Evolutionary conservation across 768 basidiomycete species (phyloP), one percentile per base, ranked within the genome.

Genomic region (Lactarius sanguifluus): DNA sequence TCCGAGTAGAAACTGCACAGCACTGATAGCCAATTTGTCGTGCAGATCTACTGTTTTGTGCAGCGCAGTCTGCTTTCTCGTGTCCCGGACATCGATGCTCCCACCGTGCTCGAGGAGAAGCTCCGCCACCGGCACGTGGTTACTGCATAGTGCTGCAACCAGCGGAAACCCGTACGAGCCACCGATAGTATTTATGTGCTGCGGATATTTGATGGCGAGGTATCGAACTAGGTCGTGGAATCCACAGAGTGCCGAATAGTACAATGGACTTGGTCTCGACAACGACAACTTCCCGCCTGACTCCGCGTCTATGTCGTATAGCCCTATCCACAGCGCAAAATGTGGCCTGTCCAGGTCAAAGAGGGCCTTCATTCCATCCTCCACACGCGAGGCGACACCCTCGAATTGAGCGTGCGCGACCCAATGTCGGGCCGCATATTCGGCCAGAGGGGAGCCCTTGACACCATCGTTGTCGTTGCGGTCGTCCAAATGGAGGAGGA

Each of bases 171-270:
- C 30, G 23, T 10, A 3, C 9, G 1, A 7, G 28, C 52, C 64
- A 23, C 32, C 41, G 4, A 15, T 25, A 16, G 64, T 23, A 2
- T 65, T 47, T 34, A 61, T 13, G 18, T 65, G n/a, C 23, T 61
- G 52, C 16, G 64, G 64, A 20, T 57, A 20, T 20, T 45, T 61
- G 23, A 4, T 5, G 10, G 61, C 15, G 32, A 65, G 41, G 25
- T 56, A 34, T 15, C 41, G 2, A 12, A 25, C 20, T 18, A 65
- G 25, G 40, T 47, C 43, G 9, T 61, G 47, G 41, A 61, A 61
- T 20, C 64, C 64, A 20, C 52, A 60, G 12, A 61, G 10, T 2
- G 64, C 32, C 0, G 64, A 23, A 13, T 56, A 65, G 54, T 61
- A 61, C 25, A 65, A 23, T 3, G 34, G 12, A 32, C 43, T 45